Evolutionary conservation across 345 rosid genomes (phyloP).

Genomic region (Lumnitzera littorea): DNA sequence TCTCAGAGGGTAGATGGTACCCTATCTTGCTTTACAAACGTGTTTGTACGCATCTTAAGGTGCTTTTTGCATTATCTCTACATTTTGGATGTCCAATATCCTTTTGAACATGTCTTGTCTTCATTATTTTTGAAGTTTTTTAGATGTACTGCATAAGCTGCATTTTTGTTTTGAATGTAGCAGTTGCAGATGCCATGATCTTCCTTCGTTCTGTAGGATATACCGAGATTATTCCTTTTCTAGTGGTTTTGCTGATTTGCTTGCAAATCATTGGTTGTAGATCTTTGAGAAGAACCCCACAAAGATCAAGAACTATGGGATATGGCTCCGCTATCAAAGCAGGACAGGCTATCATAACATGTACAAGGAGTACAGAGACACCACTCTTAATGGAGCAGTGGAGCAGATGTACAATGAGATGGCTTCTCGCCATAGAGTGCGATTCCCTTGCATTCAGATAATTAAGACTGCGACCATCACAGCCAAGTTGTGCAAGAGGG

Average conservation of each 20-base stretch:
- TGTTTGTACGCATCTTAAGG: too few species aligned
- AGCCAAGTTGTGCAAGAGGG: conserved; percentile 31
- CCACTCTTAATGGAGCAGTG: conserved; percentile 23
- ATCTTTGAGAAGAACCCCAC: conserved; percentile 29
- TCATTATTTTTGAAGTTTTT: too few species aligned
- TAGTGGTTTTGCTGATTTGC: not conserved
- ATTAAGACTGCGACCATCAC: conserved; percentile 26
- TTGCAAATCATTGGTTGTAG: not conserved
- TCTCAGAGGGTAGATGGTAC: too few species aligned
- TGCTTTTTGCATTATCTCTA: too few species aligned
- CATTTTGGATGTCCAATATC: too few species aligned
- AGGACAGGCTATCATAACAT: conserved; percentile 26
- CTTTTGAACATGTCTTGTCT: too few species aligned
- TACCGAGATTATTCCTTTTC: not conserved
- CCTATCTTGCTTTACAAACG: too few species aligned
- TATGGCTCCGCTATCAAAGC: conserved; percentile 26
- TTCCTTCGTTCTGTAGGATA: not conserved
- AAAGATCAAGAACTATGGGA: conserved; percentile 23
- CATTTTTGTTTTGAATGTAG: not conserved
- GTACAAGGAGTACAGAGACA: conserved; percentile 27
- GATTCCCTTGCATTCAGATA: conserved; percentile 28
- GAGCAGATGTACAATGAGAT: conserved; percentile 30
- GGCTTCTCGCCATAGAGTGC: conserved; percentile 27
- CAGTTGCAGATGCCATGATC: not conserved
- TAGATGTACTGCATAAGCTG: too few species aligned